Conservation (phyloP, 257 asterid genomes). For the Fraxinus anomala region DNA sequence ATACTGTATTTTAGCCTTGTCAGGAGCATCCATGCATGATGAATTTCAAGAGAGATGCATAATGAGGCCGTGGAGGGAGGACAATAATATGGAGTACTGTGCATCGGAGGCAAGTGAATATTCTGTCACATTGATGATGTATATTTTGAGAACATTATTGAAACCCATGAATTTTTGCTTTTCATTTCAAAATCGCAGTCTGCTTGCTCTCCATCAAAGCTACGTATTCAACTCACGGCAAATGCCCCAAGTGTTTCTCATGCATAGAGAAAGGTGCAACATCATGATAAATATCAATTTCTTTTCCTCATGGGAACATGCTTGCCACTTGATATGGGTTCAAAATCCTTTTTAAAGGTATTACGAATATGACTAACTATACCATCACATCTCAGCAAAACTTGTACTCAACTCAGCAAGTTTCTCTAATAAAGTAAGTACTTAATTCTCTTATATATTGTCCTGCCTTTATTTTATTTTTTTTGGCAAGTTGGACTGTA, state of each 20-base stretch:
- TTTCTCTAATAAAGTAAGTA: no score
- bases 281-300: neutral
- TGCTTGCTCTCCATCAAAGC: constrained; percentile 17
- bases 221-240: constrained; percentile 13
- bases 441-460: no score
- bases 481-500: no score
- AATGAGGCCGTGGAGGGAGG: constrained; percentile 20
- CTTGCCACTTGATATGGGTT: neutral
- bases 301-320: neutral
- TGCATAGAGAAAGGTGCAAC: constrained; percentile 16
- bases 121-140: neutral
- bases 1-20: neutral
- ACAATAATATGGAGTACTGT: constrained; percentile 7
- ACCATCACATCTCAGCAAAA: neutral
- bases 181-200: constrained; percentile 18
- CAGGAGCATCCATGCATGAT: neutral
- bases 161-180: neutral
- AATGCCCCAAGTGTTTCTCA: constrained; percentile 18
- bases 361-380: neutral
- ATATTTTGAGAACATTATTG: neutral
- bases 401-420: neutral
- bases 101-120: constrained; percentile 29
- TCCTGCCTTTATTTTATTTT: no score
- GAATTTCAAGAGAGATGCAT: constrained; percentile 18
- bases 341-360: neutral